Percentiles rank a stretch among this genome's conserved stretches.
These are phyloP conservation scores for Acacia confusa DNA, from an alignment of 306 rosid species.

Conservation along the genomic window DNA sequence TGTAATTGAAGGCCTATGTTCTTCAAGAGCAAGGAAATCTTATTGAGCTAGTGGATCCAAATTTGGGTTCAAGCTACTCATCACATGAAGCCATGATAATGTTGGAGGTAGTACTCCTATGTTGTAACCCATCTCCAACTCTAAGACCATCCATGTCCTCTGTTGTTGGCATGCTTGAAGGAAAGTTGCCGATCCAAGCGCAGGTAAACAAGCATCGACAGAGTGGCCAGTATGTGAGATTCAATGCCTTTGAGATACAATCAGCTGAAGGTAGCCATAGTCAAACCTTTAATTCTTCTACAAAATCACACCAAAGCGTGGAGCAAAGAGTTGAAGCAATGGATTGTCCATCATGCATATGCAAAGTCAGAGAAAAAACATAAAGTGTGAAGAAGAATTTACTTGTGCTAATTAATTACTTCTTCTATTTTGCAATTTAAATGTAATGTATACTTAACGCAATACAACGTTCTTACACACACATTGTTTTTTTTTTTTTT, in stretches of 20 bases:
- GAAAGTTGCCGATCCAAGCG: neutral
- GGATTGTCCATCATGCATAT: neutral
- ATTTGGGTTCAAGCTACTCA: neutral
- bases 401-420: too few relatives aligned
- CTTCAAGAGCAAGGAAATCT: neutral
- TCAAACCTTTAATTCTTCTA: neutral
- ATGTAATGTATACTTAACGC: too few relatives aligned
- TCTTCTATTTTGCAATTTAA: too few relatives aligned
- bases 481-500: too few relatives aligned
- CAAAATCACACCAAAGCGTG: neutral
- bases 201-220: neutral
- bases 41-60: neutral
- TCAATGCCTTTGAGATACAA: neutral
- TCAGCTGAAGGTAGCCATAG: neutral
- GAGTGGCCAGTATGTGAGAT: neutral
- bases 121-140: neutral
- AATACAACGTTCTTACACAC: too few relatives aligned
- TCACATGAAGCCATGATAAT: neutral
- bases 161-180: neutral
- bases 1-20: neutral
- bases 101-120: neutral
- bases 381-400: too few relatives aligned
- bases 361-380: too few relatives aligned
- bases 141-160: neutral
- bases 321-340: neutral